These are phyloP conservation scores for Orbilia quercus DNA, from an alignment of 2,329 filamentous ascomycete genomes.

Conservation along the genomic window DNA sequence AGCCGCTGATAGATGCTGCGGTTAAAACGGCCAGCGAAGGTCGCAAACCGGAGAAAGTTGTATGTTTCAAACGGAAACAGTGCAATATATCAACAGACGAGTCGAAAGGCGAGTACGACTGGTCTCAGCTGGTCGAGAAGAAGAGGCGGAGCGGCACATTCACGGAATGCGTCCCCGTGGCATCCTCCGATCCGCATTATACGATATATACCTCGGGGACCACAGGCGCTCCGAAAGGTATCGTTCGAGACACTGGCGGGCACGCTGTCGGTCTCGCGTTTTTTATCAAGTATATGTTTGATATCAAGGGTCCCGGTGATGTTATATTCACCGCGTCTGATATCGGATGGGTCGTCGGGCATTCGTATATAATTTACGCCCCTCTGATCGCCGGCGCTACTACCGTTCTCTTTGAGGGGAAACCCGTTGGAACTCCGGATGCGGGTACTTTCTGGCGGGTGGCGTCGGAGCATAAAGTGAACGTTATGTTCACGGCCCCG, in stretches of 20 bases:
- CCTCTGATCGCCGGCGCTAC: constrained; percentile 86
- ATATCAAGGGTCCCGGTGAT: constrained; percentile 83
- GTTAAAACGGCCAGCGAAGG: constrained; percentile 67
- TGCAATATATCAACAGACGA: constrained; percentile 77
- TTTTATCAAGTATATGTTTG: constrained; percentile 84
- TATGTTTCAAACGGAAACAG: constrained; percentile 84
- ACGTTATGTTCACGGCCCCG: constrained; percentile 84
- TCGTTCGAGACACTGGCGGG: constrained; percentile 82
- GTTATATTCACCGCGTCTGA: constrained; percentile 84
- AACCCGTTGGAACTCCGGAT: constrained; percentile 88
- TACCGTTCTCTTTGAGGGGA: constrained; percentile 92
- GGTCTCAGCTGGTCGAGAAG: constrained; percentile 77
- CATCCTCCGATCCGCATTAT: constrained; percentile 82
- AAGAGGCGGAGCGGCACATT: constrained; percentile 73
- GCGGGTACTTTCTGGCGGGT: constrained; percentile 90
- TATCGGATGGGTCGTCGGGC: constrained; percentile 90
- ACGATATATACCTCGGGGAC: constrained; percentile 90
- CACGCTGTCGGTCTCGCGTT: constrained; percentile 87
- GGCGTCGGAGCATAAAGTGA: constrained; percentile 84
- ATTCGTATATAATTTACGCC: constrained; percentile 90
- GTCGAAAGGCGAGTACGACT: constrained; percentile 77
- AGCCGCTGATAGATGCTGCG: constrained; percentile 79
- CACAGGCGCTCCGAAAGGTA: constrained; percentile 84
- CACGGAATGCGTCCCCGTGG: constrained; percentile 64
- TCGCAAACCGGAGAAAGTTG: constrained; percentile 76